Evolutionary conservation across 305 asterid genomes (phyloP).

Genomic region (Salvia sclarea): DNA sequence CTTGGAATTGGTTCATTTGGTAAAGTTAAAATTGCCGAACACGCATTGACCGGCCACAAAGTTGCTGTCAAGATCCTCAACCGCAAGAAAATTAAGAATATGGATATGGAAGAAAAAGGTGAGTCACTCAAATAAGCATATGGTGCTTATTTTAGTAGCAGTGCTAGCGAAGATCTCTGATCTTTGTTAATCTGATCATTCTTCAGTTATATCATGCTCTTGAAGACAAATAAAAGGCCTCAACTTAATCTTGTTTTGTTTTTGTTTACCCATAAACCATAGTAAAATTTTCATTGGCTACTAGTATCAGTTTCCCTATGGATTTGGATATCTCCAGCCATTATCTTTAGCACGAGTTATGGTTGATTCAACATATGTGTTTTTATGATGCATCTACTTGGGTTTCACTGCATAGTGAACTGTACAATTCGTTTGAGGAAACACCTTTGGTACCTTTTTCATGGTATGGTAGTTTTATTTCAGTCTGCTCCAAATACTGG

Average conservation of each 20-base stretch:
- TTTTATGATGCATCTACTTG: background rate
- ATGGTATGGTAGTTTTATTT: constrained; percentile 3
- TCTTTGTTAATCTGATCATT: constrained; percentile 4
- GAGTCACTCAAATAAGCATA: constrained; percentile 15
- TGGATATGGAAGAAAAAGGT: constrained; percentile 99
- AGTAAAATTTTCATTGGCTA: background rate
- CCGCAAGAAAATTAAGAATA: constrained; percentile 80
- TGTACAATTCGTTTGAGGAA: constrained; percentile 12
- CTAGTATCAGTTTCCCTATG: background rate
- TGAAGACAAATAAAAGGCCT: background rate
- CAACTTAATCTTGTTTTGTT: constrained; percentile 1
- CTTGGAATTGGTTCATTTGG: constrained; percentile 97
- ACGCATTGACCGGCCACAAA: constrained; percentile 79
- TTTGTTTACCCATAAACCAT: too few species aligned
- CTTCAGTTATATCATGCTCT: background rate
- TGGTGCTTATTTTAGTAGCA: constrained; percentile 18
- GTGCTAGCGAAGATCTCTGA: constrained; percentile 7
- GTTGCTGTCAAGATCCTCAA: constrained; percentile 96
- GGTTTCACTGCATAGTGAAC: constrained; percentile 7
- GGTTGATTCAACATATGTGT: background rate
- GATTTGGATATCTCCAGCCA: background rate
- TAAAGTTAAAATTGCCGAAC: constrained; percentile 92
- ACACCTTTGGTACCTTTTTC: background rate
- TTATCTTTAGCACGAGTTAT: constrained; percentile 2
- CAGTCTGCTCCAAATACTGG: background rate